Percentiles rank a stretch among this genome's conserved stretches.
Conservation (phyloP, 768 basidiomycete genomes). For the Hysterangium stoloniferum region DNA sequence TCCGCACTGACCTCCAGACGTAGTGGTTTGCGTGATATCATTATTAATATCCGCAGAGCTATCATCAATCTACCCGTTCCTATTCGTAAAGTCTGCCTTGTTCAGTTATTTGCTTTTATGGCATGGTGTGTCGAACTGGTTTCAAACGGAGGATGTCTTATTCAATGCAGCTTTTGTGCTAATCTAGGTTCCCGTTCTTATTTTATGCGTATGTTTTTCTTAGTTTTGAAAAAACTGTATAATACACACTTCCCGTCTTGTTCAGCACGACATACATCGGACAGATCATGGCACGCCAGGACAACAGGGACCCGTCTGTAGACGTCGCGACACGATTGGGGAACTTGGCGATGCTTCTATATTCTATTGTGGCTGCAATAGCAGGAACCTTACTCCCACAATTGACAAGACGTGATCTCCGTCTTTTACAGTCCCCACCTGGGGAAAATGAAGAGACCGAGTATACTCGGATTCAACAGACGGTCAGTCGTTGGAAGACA, state of each 20-base stretch:
- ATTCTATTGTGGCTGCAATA: conserved; percentile 82
- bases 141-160: background rate
- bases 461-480: conserved; percentile 55
- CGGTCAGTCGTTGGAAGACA: conserved; percentile 74
- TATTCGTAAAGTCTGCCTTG: conserved; percentile 83
- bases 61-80: conserved; percentile 72
- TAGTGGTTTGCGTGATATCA: conserved; percentile 62
- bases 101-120: conserved; percentile 95
- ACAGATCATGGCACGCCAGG: conserved; percentile 85
- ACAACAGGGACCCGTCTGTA: conserved; percentile 62
- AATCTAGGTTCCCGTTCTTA: conserved; percentile 89
- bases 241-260: conserved; percentile 7
- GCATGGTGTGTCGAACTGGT: conserved; percentile 58
- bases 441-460: conserved; percentile 76
- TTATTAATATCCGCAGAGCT: conserved; percentile 70
- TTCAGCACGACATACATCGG: conserved; percentile 86
- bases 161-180: conserved; percentile 10
- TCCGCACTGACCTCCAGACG: conserved; percentile 7
- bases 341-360: conserved; percentile 82
- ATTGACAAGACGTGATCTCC: conserved; percentile 72
- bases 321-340: conserved; percentile 83
- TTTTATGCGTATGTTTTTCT: conserved; percentile 66
- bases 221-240: background rate
- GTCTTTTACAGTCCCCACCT: conserved; percentile 55
- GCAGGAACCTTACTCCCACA: conserved; percentile 79